Evolutionary conservation across 2,329 filamentous ascomycete genomes (phyloP), one percentile per base, ranked within the genome.

Genomic region (Bipolaris oryzae): DNA sequence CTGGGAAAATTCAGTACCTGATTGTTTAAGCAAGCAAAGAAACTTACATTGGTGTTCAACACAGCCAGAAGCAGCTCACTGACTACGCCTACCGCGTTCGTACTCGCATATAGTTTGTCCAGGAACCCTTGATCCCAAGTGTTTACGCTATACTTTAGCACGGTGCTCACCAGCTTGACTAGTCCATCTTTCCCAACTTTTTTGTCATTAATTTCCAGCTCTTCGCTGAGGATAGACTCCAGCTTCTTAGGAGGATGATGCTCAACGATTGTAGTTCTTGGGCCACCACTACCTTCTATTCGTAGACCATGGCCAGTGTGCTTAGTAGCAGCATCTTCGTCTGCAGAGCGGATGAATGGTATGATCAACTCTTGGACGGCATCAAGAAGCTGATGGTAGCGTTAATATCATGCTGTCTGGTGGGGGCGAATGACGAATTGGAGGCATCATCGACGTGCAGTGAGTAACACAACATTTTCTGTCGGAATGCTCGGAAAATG

Each of bases 81-180:
- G 15, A 89, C 87, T 0, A 98, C 84, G 16, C 94, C 94, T 7
- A 94, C 89, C 39, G 94, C 89, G 71, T 95, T 95, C 37, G 91
- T 96, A 62, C 89, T 89, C n/a, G 90, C 87, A 76, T 97, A 98
- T 16, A 98, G 82, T 79, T 99, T 98, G 78, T 97, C 93, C 71
- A 98, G 79, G 77, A 98, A 99, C 10, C 94, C 94, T 77, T 96
- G 93, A 71, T 96, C 90, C 91, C 93, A 98, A n/a, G 94, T 97
- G 78, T 99, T 99, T 71, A 98, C 94, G 70, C 90, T 95, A 76
- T 96, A 92, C 62, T 85, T 83, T 39, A 98, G 81, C 18, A 97
- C 82, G 58, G 87, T 84, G 63, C 87, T 80, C 43, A 96, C 83
- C 3, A 86, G 54, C 2, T 70, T 53, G 15, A 82, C 38, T 11